Conservation (phyloP, 129 eudicot species). For the Rutidosis leptorrhynchoides region DNA sequence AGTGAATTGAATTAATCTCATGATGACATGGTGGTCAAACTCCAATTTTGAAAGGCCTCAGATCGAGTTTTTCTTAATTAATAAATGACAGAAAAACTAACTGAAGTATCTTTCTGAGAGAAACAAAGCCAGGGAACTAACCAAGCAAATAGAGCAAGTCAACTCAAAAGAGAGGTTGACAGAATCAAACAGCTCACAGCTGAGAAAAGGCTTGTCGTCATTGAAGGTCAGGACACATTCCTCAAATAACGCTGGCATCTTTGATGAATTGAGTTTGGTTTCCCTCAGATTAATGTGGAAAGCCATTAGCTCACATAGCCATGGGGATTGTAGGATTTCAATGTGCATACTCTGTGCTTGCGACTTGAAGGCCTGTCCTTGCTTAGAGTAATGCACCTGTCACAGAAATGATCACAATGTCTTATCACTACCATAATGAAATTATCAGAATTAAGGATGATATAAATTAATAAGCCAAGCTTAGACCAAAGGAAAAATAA, state of each 20-base stretch:
- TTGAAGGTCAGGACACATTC: conserved; percentile 54
- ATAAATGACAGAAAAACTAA: no score
- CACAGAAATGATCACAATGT: no score
- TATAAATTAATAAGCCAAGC: no score
- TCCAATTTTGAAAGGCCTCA: no score
- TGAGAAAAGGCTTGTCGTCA: conserved; percentile 67
- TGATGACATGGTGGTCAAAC: no score
- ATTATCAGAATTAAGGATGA: no score
- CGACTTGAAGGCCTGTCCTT: conserved; percentile 85
- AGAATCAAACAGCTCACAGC: conserved; percentile 78
- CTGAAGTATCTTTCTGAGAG: no score
- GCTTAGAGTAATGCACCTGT: conserved; percentile 80
- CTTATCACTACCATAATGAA: no score
- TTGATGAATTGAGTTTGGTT: conserved; percentile 31
- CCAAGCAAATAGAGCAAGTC: conserved; percentile 96
- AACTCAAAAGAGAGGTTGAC: conserved; percentile 70
- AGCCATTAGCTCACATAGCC: conserved; percentile 92
- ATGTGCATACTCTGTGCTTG: conserved; percentile 79
- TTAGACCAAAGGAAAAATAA: background rate
- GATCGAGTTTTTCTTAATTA: no score
- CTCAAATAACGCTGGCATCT: conserved; percentile 46
- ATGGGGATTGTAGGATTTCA: conserved; percentile 92
- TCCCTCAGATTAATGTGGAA: conserved; percentile 77
- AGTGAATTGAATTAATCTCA: no score
- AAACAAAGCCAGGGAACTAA: no score